These are phyloP conservation scores for Diospyros lotus DNA, from an alignment of 148 eudicot species.

Conservation along the genomic window DNA sequence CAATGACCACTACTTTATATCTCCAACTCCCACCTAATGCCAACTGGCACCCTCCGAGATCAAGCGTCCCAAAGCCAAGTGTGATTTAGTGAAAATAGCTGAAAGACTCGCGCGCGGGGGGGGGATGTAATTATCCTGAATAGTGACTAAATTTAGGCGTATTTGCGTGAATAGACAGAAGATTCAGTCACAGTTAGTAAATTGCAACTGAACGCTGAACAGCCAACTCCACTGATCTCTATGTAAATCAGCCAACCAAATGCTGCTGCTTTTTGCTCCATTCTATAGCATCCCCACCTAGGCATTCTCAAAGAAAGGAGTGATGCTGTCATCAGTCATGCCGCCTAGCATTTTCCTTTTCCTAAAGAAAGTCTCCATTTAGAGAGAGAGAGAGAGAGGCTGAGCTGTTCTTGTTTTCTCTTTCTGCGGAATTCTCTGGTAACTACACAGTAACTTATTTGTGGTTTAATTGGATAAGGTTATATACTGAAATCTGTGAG, in stretches of 20 bases:
- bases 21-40: too few relatives aligned
- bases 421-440: background rate
- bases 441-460: background rate
- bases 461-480: slow-evolving; percentile 15
- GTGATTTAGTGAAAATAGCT: too few relatives aligned
- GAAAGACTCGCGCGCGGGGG: too few relatives aligned
- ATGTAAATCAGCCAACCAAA: slow-evolving; percentile 14
- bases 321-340: slow-evolving; percentile 4
- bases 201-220: background rate
- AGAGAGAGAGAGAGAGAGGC: background rate
- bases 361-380: background rate
- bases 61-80: too few relatives aligned
- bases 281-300: too few relatives aligned
- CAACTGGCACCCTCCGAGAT: too few relatives aligned
- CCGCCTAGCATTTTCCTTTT: slow-evolving; percentile 6
- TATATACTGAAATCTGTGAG: background rate
- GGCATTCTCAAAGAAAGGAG: background rate
- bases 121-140: too few relatives aligned
- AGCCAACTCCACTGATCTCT: slow-evolving; percentile 16
- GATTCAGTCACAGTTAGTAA: too few relatives aligned
- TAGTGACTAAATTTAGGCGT: too few relatives aligned
- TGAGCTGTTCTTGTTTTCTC: background rate
- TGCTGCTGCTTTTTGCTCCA: background rate
- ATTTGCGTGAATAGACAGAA: too few relatives aligned
- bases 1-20: too few relatives aligned